Evolutionary conservation across 2,329 filamentous ascomycete genomes (phyloP).

Genomic region (Exophiala sp.): DNA sequence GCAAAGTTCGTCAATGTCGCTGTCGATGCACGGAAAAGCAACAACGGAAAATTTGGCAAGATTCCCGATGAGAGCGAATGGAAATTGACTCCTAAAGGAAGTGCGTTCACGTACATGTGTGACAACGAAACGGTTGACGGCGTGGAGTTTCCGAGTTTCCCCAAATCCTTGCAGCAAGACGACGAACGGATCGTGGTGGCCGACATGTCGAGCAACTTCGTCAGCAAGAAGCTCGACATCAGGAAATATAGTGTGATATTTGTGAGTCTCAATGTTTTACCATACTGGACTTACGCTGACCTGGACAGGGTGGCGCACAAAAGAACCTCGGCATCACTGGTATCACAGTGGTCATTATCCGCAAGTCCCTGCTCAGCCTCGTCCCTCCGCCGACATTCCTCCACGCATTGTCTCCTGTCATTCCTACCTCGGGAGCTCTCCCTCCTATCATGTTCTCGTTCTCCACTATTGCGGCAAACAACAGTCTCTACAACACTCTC

Average conservation of each 20-base stretch:
- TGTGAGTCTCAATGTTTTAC: slow-evolving; percentile 50
- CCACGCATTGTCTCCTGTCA: slow-evolving; percentile 67
- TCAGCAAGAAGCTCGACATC: slow-evolving; percentile 73
- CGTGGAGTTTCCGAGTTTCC: slow-evolving; percentile 78
- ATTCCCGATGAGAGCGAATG: slow-evolving; percentile 80
- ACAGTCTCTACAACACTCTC: slow-evolving; percentile 92
- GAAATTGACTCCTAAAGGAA: slow-evolving; percentile 59
- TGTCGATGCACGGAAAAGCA: slow-evolving; percentile 60
- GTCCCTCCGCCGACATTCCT: slow-evolving; percentile 68
- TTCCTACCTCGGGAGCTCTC: slow-evolving; percentile 49
- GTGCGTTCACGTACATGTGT: slow-evolving; percentile 79
- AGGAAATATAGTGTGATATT: slow-evolving; percentile 80
- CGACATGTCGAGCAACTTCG: slow-evolving; percentile 93
- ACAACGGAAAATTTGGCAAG: slow-evolving; percentile 77
- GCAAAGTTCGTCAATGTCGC: slow-evolving; percentile 73
- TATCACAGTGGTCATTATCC: slow-evolving; percentile 80
- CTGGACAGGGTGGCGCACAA: slow-evolving; percentile 65
- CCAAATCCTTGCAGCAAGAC: slow-evolving; percentile 59
- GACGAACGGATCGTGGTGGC: slow-evolving; percentile 75
- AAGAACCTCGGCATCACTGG: slow-evolving; percentile 90
- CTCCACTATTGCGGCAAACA: slow-evolving; percentile 83
- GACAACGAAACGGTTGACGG: slow-evolving; percentile 83
- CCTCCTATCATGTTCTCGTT: slow-evolving; percentile 76
- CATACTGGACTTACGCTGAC: not conserved
- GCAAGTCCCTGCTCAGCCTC: slow-evolving; percentile 69